These are phyloP conservation scores for Monosporascus sp. DNA, from an alignment of 2,329 filamentous ascomycete genomes.

Conservation along the genomic window DNA sequence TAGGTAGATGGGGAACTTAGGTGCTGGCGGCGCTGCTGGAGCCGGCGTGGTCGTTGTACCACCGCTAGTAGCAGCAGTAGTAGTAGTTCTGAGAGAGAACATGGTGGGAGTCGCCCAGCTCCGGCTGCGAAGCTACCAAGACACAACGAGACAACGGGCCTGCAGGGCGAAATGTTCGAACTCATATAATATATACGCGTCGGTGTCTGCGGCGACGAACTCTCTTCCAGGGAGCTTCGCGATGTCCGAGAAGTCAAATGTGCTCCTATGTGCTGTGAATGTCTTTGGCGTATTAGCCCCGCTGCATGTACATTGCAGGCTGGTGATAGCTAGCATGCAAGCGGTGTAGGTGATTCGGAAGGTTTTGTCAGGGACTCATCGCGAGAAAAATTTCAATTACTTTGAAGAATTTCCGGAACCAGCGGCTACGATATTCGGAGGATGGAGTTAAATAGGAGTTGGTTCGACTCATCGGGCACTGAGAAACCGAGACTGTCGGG, in stretches of 20 bases:
- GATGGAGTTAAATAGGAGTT: not conserved
- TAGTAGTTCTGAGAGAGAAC: not conserved
- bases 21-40: conserved; percentile 16
- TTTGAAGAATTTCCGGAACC: not conserved
- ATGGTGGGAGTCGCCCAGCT: not conserved
- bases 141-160: not conserved
- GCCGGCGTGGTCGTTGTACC: conserved; percentile 1
- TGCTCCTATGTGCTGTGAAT: not conserved
- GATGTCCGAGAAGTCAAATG: not conserved
- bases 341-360: not conserved
- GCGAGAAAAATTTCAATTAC: not conserved
- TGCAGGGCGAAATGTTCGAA: not conserved
- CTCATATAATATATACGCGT: not conserved
- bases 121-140: not conserved
- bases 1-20: conserved; percentile 46
- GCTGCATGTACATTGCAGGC: not conserved
- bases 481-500: not conserved
- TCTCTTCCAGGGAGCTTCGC: not conserved
- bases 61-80: not conserved
- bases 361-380: not conserved
- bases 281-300: not conserved
- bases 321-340: not conserved
- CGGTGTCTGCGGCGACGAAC: not conserved
- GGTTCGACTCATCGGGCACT: not conserved
- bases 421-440: not conserved